Percentiles rank a stretch among this genome's conserved stretches.
phyloP scores from a whole-genome alignment of 2,329 filamentous ascomycete genomes.

The Cercospora sp. region DNA sequence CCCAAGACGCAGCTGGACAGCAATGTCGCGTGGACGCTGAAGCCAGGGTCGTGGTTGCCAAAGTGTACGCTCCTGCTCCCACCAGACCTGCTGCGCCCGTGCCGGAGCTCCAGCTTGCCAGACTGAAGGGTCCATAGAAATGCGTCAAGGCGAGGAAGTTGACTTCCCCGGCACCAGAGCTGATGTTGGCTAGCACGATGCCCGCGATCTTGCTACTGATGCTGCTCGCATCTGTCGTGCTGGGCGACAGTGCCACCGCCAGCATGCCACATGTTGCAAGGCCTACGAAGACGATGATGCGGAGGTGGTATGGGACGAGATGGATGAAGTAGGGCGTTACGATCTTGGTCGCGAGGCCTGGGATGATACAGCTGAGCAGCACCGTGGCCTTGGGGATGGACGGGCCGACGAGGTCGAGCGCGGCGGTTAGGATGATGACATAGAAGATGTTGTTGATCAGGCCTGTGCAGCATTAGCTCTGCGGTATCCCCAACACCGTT shows the following conservation, averaged over 20 bases:
- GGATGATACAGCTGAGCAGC: constrained; percentile 87
- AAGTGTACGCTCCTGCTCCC: constrained; percentile 83
- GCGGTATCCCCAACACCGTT: background rate
- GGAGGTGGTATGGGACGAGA: constrained; percentile 73
- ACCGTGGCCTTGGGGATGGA: constrained; percentile 86
- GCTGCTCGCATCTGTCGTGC: constrained; percentile 42
- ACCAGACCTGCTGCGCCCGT: constrained; percentile 67
- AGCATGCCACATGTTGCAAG: constrained; percentile 86
- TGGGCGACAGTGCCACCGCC: constrained; percentile 76
- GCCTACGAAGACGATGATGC: constrained; percentile 71
- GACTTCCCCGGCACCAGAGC: constrained; percentile 83
- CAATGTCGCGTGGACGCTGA: constrained; percentile 73
- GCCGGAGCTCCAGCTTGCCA: constrained; percentile 89
- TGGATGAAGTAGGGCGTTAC: constrained; percentile 94
- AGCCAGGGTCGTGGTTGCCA: constrained; percentile 76
- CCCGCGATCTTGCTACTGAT: constrained; percentile 79
- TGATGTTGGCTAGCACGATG: constrained; percentile 80
- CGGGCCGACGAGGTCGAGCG: constrained; percentile 90
- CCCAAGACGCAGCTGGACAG: constrained; percentile 78
- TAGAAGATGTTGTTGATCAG: constrained; percentile 97
- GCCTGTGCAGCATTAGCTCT: constrained; percentile 52
- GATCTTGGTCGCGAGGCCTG: constrained; percentile 69
- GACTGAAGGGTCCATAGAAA: constrained; percentile 82
- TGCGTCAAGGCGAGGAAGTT: constrained; percentile 90
- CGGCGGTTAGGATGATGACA: constrained; percentile 92